Evolutionary conservation across 2,329 filamentous ascomycete genomes (phyloP), one percentile per base, ranked within the genome.

Genomic region (Penicillium hordei): DNA sequence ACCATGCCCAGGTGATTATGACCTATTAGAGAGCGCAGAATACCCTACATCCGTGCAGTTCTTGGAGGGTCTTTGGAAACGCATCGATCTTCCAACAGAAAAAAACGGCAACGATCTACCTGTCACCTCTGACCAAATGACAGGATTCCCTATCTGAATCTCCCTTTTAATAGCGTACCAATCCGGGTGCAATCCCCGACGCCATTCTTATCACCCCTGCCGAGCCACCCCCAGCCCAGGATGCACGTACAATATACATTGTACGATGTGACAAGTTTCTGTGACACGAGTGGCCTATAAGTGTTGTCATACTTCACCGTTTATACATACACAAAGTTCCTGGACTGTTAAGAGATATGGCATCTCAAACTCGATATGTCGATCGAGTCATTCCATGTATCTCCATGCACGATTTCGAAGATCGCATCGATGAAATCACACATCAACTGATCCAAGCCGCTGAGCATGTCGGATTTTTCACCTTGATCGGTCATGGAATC

Each of bases 391-490:
- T 83, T 58, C 81, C 80, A 5, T 72, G 75, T 58, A 82, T 87
- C 67, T 86, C 83, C 1, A 75, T 86, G 4, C 75, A 68, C 42
- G 72, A 85, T 70, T 86, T 85, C 65, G 75, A 80, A 29, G 61
- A 70, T 5, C 80, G 83, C 49, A 78, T 83, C 64, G 78, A 83
- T 57, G 72, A 79, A 40, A 86, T 86, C 61, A 83, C 83, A 0
- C 52, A 68, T 1, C 70, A 85, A 59, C 76, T 86, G 2, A 72
- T 82, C 55, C 62, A 77, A 12, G 84, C 84, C 0, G 82, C 84
- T 2, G 83, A 86, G 62, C 81, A 81, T 8, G 79, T 81, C 52
- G 84, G 84, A n/a, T 86, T 86, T 76, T 87, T 87, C 72, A 81
- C 79, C 34, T 63, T 87, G 1, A 70, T 79, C 17, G 76, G 85